These are phyloP conservation scores for Phytophthora foliorum DNA, from an alignment of 352 stramenopile genomes.

Conservation along the genomic window DNA sequence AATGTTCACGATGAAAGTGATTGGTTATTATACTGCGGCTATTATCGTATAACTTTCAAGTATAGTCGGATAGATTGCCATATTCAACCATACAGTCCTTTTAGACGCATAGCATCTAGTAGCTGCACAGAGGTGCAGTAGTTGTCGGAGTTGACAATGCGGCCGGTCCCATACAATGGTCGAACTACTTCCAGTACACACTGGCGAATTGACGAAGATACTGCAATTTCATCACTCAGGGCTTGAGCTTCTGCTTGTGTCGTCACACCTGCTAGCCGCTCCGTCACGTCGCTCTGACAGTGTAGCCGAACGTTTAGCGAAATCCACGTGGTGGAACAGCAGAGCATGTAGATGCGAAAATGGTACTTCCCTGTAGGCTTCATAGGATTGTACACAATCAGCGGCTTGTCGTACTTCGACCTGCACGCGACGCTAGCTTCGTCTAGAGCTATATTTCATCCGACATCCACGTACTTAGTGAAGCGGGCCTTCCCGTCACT, in stretches of 20 bases:
- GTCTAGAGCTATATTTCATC: constrained; percentile 4
- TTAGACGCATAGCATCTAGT: no score
- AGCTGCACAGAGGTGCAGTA: no score
- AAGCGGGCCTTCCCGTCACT: no score
- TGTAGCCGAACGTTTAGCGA: no score
- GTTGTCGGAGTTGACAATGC: no score
- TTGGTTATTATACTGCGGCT: no score
- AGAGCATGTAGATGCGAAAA: constrained; percentile 41
- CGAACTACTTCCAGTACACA: constrained; percentile 37
- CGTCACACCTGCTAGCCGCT: constrained; percentile 20
- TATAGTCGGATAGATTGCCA: no score
- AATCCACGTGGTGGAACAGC: constrained; percentile 41
- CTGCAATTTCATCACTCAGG: constrained; percentile 9
- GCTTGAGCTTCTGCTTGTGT: not conserved
- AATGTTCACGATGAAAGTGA: no score
- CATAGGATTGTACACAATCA: constrained; percentile 21
- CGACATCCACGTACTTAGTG: not conserved
- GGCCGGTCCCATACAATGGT: constrained; percentile 26
- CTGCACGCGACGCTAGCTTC: constrained; percentile 15
- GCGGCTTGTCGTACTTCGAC: constrained; percentile 1
- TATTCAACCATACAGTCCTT: no score
- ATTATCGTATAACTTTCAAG: no score
- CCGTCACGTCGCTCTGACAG: constrained; percentile 28
- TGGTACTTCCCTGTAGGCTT: constrained; percentile 40
- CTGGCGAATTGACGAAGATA: constrained; percentile 14